These are phyloP conservation scores for Blakeslea trispora DNA, from an alignment of 371 early-diverging fungal genomes.

Conservation along the genomic window DNA sequence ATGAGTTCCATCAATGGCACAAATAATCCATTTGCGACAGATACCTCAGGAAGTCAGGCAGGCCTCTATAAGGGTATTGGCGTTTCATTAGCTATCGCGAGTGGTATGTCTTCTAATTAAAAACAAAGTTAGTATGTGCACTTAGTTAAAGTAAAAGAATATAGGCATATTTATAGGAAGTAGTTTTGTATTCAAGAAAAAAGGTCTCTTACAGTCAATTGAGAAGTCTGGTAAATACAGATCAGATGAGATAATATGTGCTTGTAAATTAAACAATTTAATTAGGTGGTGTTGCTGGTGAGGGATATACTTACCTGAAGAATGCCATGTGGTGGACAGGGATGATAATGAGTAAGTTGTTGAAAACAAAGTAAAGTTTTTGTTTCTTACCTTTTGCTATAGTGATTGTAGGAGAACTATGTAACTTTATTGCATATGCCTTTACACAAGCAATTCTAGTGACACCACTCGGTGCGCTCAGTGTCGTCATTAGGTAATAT, in stretches of 20 bases:
- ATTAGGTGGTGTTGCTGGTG: conserved; percentile 64
- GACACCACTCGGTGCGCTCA: conserved; percentile 94
- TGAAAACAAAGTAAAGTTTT: neutral
- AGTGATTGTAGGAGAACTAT: conserved; percentile 86
- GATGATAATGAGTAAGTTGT: conserved; percentile 70
- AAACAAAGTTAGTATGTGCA: neutral
- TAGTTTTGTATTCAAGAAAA: conserved; percentile 93
- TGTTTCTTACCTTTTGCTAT: neutral
- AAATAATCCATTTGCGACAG: conserved; percentile 33
- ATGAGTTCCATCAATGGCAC: conserved; percentile 29
- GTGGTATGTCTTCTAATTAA: conserved; percentile 40
- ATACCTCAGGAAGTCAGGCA: conserved; percentile 34
- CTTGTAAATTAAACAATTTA: neutral
- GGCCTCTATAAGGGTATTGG: conserved; percentile 81
- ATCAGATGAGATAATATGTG: neutral
- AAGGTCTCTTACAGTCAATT: conserved; percentile 80
- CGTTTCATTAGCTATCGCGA: conserved; percentile 77
- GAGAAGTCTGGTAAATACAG: conserved; percentile 52
- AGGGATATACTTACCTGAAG: conserved; percentile 82
- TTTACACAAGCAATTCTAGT: conserved; percentile 94
- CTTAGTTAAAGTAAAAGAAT: conserved; percentile 5
- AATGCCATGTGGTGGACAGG: conserved; percentile 95
- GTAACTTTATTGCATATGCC: conserved; percentile 94
- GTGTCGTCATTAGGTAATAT: conserved; percentile 63
- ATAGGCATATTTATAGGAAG: conserved; percentile 86